These are phyloP conservation scores for Mucor racemosus DNA, from an alignment of 371 early-diverging fungal species.

Conservation along the genomic window DNA sequence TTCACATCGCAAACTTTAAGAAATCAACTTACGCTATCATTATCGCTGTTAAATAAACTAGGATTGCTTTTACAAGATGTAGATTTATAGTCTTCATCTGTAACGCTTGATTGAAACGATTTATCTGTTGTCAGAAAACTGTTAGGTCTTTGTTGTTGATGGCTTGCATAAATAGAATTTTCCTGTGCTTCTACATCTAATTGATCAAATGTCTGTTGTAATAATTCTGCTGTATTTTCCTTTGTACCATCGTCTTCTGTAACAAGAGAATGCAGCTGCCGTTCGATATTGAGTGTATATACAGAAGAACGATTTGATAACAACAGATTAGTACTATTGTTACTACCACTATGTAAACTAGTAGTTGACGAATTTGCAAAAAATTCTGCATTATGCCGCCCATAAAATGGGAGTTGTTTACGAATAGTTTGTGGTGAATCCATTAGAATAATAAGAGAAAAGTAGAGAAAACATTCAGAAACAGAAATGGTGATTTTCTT, in stretches of 20 bases:
- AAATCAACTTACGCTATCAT: background rate
- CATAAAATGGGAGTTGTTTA: background rate
- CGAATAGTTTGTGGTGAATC: background rate
- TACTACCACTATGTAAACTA: background rate
- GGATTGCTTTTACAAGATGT: background rate
- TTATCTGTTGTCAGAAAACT: background rate
- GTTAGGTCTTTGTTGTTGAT: background rate
- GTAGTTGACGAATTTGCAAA: background rate
- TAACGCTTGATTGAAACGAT: background rate
- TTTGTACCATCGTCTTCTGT: constrained; percentile 7
- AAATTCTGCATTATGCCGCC: background rate
- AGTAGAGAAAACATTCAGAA: too few relatives aligned
- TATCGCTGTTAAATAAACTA: background rate
- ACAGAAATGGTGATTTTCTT: too few relatives aligned
- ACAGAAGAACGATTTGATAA: background rate
- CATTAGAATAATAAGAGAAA: background rate
- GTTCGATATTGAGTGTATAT: constrained; percentile 16
- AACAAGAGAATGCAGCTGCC: constrained; percentile 19
- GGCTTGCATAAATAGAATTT: background rate
- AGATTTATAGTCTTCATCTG: background rate
- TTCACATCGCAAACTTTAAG: background rate
- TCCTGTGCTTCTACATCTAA: background rate
- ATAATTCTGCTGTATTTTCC: constrained; percentile 12
- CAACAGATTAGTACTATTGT: background rate
- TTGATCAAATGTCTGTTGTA: constrained; percentile 14